A percentile compares a stretch with the other conserved stretches of the same genome.
Conservation (phyloP, 495 filamentous ascomycete species). For the Penicillium riverlandense region DNA sequence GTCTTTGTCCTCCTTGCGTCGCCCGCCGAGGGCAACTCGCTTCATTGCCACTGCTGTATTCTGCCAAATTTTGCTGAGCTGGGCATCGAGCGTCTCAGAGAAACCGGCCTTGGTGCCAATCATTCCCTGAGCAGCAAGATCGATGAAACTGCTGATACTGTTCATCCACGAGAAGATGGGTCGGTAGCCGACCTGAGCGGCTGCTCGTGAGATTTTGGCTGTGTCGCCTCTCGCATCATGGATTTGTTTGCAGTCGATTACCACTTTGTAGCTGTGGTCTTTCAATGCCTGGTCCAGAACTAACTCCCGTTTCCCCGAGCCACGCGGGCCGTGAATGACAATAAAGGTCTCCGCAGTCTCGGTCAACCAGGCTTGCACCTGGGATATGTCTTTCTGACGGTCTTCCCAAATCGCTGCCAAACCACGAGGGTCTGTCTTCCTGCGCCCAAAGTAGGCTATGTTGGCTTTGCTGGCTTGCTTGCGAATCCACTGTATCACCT, state of each 20-base stretch:
- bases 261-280: constrained; percentile 65
- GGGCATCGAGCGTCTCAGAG: constrained; percentile 86
- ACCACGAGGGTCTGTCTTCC: constrained; percentile 54
- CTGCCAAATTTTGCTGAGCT: constrained; percentile 86
- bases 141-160: constrained; percentile 82
- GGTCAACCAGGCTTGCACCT: constrained; percentile 76
- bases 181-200: constrained; percentile 79
- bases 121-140: constrained; percentile 87
- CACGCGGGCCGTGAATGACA: constrained; percentile 84
- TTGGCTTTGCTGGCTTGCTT: constrained; percentile 62
- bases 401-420: constrained; percentile 84
- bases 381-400: constrained; percentile 68
- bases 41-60: constrained; percentile 78
- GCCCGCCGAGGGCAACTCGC: constrained; percentile 59
- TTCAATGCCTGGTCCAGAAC: constrained; percentile 78
- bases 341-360: constrained; percentile 90
- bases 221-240: constrained; percentile 87
- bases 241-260: constrained; percentile 94
- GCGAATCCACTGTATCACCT: constrained; percentile 71
- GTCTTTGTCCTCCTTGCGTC: constrained; percentile 68
- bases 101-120: constrained; percentile 94
- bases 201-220: constrained; percentile 76
- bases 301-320: constrained; percentile 84
- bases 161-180: constrained; percentile 97
- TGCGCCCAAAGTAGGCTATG: constrained; percentile 51